Percentiles rank a stretch among this genome's conserved stretches.
Evolutionary conservation across 306 rosid species (phyloP).

Genomic region (Fragaria vesca): DNA sequence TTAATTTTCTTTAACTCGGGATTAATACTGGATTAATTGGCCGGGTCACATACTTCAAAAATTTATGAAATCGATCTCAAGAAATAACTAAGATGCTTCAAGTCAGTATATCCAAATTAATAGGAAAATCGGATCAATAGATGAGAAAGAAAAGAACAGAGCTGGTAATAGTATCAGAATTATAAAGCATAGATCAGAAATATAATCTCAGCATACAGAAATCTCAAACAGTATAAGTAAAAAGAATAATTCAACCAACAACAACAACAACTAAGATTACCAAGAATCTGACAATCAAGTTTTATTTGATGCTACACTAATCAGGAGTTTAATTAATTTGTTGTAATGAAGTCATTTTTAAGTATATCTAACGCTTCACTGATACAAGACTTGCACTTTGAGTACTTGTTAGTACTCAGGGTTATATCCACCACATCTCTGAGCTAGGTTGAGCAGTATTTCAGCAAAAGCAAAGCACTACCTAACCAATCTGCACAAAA

Average conservation of each 20-base stretch:
- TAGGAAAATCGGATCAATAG: neutral
- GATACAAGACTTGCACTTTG: neutral
- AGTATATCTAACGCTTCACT: neutral
- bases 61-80: neutral
- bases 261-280: neutral
- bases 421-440: neutral
- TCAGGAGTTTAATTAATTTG: neutral
- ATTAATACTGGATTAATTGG: no score
- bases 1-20: neutral
- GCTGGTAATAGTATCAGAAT: neutral
- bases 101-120: neutral
- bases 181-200: neutral
- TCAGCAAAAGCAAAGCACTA: neutral
- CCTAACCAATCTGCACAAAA: neutral
- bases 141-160: neutral
- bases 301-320: neutral
- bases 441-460: neutral
- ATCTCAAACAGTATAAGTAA: neutral
- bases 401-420: neutral
- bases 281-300: neutral
- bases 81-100: neutral
- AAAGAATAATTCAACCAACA: neutral
- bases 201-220: neutral
- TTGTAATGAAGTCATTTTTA: neutral
- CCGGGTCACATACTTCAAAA: neutral